These are phyloP conservation scores for Stephania japonica DNA, from an alignment of 164 flowering plant species.

Conservation along the genomic window DNA sequence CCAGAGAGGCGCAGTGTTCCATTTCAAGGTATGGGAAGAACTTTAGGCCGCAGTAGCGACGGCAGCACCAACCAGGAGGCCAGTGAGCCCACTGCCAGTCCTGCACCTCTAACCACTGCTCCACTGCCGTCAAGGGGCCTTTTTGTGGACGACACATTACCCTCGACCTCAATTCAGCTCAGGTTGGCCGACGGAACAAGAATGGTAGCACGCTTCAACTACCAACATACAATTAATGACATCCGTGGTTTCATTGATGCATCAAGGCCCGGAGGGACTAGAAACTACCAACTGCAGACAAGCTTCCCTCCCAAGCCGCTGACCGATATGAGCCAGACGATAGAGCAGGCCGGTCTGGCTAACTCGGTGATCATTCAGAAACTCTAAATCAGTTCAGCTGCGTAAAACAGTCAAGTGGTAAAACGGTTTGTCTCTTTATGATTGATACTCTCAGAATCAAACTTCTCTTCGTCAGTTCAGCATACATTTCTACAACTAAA, in stretches of 20 bases:
- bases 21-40: conserved; percentile 78
- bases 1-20: conserved; percentile 44
- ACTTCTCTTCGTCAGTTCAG: neutral
- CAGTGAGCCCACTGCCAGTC: conserved; percentile 20
- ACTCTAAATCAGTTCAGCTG: conserved; percentile 20
- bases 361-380: conserved; percentile 89
- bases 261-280: conserved; percentile 54
- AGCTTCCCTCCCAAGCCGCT: conserved; percentile 92
- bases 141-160: conserved; percentile 48
- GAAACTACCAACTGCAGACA: conserved; percentile 58
- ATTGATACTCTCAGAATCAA: neutral
- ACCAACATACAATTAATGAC: conserved; percentile 64
- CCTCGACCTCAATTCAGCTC: conserved; percentile 78
- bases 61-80: conserved; percentile 16
- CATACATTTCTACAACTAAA: neutral
- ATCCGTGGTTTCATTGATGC: conserved; percentile 76
- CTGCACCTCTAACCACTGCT: conserved; percentile 27
- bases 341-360: conserved; percentile 87
- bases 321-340: conserved; percentile 55
- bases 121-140: conserved; percentile 50
- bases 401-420: too few relatives aligned
- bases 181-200: conserved; percentile 86
- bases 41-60: conserved; percentile 51
- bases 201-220: conserved; percentile 74
- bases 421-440: neutral